Base-by-base conservation (phyloP, 805 yeast genomes). In the Saturnispora gosingensis region DNA sequence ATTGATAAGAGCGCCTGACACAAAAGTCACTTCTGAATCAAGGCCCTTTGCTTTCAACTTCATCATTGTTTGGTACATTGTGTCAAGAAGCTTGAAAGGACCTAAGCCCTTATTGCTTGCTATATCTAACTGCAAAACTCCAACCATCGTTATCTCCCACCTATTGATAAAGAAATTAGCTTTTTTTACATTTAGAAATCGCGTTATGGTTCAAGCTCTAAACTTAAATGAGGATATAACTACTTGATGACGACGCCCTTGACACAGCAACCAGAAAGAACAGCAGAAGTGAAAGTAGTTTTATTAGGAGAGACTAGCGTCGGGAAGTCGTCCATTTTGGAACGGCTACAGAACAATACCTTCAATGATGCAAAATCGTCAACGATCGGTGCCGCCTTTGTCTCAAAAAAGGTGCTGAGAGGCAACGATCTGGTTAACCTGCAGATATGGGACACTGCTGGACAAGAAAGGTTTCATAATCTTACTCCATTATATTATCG, bases 301-400 rank as follows among this genome's bases (percentile, higher is more conserved):
- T 70, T 56, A 59, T 64, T 69, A 6, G 72, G 83, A 15, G 83
- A 79, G 57, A 75, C 82, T 6, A 75, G 81, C 0, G 83, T 75
- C 18, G 87, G 86, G 46, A 84, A 79, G 58, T 74, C 80, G 6
- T 88, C 97, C 1, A 75, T 91, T 9, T 89, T 88, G 1, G 85
- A 85, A 57, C 72, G 97, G 49, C 88, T 90, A 60, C 90, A 78
- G 42, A 72, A 71, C 55, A 77, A 81, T 59, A 68, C 80, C 0
- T 93, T 91, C 64, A 93, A 88, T 58, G 83, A 80, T 30, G 78
- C 80, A 57, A 78, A 91, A 53, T 88, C 95, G 58, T 86, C 95
- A 43, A 93, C 99, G 2, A 93, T 93, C 51, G 99, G 99, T n/a
- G 99, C 99, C 4, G 99, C 98, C 0, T 93, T 91, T 67, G 76